These are phyloP conservation scores for Phialophora chinensis DNA, from an alignment of 2,329 filamentous ascomycete genomes.

Conservation along the genomic window DNA sequence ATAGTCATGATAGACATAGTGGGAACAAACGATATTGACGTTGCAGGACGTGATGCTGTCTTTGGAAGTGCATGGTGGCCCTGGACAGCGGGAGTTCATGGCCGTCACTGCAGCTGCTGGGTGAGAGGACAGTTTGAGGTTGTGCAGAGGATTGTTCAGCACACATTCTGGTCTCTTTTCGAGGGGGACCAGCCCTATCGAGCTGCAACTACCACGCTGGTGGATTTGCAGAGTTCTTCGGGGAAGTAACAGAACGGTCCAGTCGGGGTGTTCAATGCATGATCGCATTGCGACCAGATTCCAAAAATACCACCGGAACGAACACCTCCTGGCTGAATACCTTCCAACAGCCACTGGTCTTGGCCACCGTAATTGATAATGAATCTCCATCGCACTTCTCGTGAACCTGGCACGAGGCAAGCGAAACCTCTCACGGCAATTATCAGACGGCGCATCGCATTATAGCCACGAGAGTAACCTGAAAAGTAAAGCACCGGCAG, in stretches of 20 bases:
- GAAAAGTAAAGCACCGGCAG: conserved; percentile 37
- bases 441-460: conserved; percentile 22
- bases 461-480: conserved; percentile 34
- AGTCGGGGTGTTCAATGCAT: conserved; percentile 34
- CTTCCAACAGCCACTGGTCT: conserved; percentile 41
- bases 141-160: background rate
- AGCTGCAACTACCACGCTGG: conserved; percentile 29
- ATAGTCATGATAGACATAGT: background rate
- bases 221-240: conserved; percentile 36
- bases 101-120: background rate
- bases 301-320: conserved; percentile 39
- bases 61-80: background rate
- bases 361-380: conserved; percentile 38
- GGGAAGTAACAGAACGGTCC: conserved; percentile 40
- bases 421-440: conserved; percentile 34
- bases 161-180: background rate
- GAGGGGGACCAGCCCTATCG: conserved; percentile 1
- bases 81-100: background rate
- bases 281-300: conserved; percentile 37
- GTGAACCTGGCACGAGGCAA: conserved; percentile 33
- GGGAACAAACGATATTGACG: background rate
- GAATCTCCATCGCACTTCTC: conserved; percentile 39
- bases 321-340: conserved; percentile 39
- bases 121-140: background rate
- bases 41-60: background rate